Evolutionary conservation across 129 eudicot genomes (phyloP), one percentile per base, ranked within the genome.

Genomic region (Pseudognaphalium luteoalbum): DNA sequence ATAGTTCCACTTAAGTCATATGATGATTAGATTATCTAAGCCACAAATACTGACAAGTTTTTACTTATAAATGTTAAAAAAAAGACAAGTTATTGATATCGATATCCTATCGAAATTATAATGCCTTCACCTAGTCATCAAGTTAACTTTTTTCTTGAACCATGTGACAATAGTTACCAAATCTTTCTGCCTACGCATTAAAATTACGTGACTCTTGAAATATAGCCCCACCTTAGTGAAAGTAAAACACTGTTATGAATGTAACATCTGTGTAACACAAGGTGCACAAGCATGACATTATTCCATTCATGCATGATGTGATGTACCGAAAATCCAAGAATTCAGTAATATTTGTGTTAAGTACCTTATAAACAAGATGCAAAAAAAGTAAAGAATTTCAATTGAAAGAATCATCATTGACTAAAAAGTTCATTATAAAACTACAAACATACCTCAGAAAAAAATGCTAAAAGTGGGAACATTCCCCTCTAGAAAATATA

Each of bases 391-490:
- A 85, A 71, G 71, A 73, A 78, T 75, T 78, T 81, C 82, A 76
- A 81, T 73, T 74, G 58, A 78, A 88, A 86, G 82, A 85, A 85
- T 73, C 60, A 74, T 70, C 79, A 80, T 80, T 77, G 62, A 73
- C 79, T 83, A 79, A 78, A 19, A 69, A 79, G 83, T 69, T 78
- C 86, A 78, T 58, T 68, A 75, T 78, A 78, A 78, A 69, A 83
- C 82, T 81, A 85, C 84, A 88, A 81, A 85, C 92, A 85, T 84
- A 91, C 96, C 96, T 89, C 86, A n/a, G 76, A 82, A 75, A 67
- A 86, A 85, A 81, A 72, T 80, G 88, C 83, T 81, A 83, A 65
- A 82, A 73, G 52, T 62, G 86, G 87, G 87, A 84, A 84, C 80
- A 76, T 78, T 72, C 78, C 85, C 78, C 63, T 84, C 80, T 79